Conservation (phyloP, 1,284 basidiomycete species). For the Boletellus sp. region DNA sequence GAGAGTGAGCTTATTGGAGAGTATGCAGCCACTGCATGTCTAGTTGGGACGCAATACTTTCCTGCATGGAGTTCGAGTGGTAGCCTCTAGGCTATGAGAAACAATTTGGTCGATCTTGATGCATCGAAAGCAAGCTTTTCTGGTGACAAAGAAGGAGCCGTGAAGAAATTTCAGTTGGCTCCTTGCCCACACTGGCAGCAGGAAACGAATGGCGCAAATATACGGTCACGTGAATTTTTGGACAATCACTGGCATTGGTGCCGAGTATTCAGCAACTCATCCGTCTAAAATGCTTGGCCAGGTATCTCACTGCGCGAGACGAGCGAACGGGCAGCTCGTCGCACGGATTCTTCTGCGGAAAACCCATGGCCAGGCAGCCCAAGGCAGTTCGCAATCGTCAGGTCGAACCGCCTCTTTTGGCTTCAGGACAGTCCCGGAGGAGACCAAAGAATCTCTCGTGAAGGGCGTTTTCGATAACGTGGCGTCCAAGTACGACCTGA, state of each 20-base stretch:
- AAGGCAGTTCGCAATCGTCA: slow-evolving; percentile 14
- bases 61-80: background rate
- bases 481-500: slow-evolving; percentile 93
- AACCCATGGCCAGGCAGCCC: slow-evolving; percentile 21
- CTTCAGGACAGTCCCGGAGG: slow-evolving; percentile 83
- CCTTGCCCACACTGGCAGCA: too few species aligned
- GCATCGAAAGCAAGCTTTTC: too few species aligned
- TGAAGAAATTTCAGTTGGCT: too few species aligned
- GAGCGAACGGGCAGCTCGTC: slow-evolving; percentile 8
- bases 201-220: too few species aligned
- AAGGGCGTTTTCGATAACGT: slow-evolving; percentile 95
- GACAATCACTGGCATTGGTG: too few species aligned
- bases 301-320: slow-evolving; percentile 17
- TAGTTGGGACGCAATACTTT: background rate
- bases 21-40: background rate
- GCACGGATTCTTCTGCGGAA: slow-evolving; percentile 14
- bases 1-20: background rate
- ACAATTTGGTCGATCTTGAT: too few species aligned
- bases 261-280: too few species aligned
- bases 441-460: slow-evolving; percentile 76
- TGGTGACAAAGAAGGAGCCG: too few species aligned
- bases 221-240: too few species aligned
- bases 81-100: background rate
- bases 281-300: slow-evolving; percentile 19
- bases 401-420: slow-evolving; percentile 81